Base-by-base conservation (phyloP, 176 grass and related monocot species). In the Aegilops sharonensis region DNA sequence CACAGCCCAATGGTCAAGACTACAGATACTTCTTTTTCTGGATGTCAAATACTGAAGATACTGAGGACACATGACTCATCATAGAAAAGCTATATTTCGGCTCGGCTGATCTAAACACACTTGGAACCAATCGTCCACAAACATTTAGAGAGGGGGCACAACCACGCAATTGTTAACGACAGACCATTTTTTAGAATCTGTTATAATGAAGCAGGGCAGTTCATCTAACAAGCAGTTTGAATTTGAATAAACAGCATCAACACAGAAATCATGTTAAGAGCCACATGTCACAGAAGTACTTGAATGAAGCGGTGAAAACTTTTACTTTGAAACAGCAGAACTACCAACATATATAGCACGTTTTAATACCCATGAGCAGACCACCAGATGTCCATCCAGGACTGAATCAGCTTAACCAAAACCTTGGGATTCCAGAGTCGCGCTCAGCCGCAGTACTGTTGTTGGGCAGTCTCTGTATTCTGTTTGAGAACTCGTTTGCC, bases 391-490 rank as follows among this genome's bases (percentile, higher is more conserved):
- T 43, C 70, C 4, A 25, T 32, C 72, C 69, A 68, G 5, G 42
- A 85, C 25, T 73, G 42, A 70, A 88, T 90, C 81, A 99, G 74
- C 71, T 94, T 81, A 94, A 91, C 94, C 97, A 90, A 86, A 93
- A 93, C 62, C 89, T 94, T 64, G 92, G 87, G 32, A 88, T 87
- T 61, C 87, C 89, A 0, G 86, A 91, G 50, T 90, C 84, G 3
- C 88, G 93, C 78, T 95, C 93, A 59, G 81, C 83, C 36, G 68
- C 87, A 75, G 87, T 81, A 73, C 89, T 87, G 61, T 85, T 81
- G 88, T 89, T 97, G 34, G 94, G 89, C 71, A 94, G 72, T 84
- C 89, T 97, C 91, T 97, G 97, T 85, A 99, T 99, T 88, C 92
- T 91, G 7, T 68, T 89, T 65, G 97, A 97, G 83, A 99, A 97